Evolutionary conservation across 169 alveolate species (phyloP).

Genomic region (Theileria equi): DNA sequence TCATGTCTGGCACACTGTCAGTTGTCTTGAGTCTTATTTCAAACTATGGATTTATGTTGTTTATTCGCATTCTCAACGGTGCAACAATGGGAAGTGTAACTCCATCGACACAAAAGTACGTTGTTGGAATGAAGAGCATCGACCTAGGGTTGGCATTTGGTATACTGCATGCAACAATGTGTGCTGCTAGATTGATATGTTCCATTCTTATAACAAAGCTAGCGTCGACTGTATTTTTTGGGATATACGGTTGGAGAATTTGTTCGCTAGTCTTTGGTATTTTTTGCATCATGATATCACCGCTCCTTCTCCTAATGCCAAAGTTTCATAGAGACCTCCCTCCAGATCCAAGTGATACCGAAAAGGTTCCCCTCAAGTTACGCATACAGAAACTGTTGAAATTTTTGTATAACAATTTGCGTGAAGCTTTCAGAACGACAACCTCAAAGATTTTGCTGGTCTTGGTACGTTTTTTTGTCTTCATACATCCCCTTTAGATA

Average conservation of each 20-base stretch:
- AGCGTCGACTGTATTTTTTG: not conserved
- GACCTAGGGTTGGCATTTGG: conserved; percentile 34
- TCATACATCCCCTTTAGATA: conserved; percentile 64
- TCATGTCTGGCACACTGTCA: conserved; percentile 82
- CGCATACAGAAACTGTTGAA: not conserved
- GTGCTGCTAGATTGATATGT: conserved; percentile 37
- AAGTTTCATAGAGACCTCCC: not conserved
- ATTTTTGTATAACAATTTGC: not conserved
- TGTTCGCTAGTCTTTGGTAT: conserved; percentile 14
- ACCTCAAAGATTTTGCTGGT: conserved; percentile 31
- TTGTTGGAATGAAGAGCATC: conserved; percentile 1
- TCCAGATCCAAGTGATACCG: not conserved
- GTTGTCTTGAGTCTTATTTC: conserved; percentile 64
- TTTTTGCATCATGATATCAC: conserved; percentile 1
- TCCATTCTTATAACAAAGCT: conserved; percentile 2
- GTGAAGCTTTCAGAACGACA: conserved; percentile 7
- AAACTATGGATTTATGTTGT: conserved; percentile 24
- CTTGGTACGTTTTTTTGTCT: conserved; percentile 29
- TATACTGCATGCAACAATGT: conserved; percentile 18
- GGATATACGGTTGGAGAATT: conserved; percentile 39
- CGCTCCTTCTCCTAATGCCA: conserved; percentile 5
- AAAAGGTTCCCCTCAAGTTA: not conserved
- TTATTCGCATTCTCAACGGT: conserved; percentile 48
- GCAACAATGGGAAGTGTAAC: conserved; percentile 34
- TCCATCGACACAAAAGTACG: conserved; percentile 36